A percentile compares a stretch with the other conserved stretches of the same genome.
phyloP scores from a whole-genome alignment of 2,329 filamentous ascomycete species.

The Colletotrichum falcatum region DNA sequence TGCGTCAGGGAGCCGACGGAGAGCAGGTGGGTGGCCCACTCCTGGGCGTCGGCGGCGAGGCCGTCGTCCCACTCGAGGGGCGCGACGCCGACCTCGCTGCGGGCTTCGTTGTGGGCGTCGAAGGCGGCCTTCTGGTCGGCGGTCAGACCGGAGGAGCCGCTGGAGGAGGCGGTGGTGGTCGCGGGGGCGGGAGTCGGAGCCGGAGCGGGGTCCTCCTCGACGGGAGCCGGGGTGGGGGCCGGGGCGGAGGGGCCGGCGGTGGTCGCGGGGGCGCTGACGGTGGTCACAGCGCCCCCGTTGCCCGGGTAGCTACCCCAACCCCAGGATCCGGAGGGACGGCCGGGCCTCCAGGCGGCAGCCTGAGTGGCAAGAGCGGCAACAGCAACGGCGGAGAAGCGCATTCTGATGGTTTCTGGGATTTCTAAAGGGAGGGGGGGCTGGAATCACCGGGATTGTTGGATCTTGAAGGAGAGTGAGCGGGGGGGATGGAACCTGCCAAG shows the following conservation, averaged over 20 bases:
- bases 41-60: constrained; percentile 46
- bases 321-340: constrained; percentile 26
- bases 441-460: constrained; percentile 36
- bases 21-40: constrained; percentile 37
- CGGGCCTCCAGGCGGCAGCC: constrained; percentile 31
- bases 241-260: constrained; percentile 10
- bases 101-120: constrained; percentile 40
- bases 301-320: constrained; percentile 19
- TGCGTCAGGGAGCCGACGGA: constrained; percentile 39
- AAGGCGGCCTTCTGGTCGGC: constrained; percentile 37
- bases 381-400: constrained; percentile 39
- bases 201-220: constrained; percentile 37
- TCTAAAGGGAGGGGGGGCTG: neutral
- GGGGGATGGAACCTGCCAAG: constrained; percentile 39
- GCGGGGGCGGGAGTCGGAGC: constrained; percentile 36
- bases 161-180: constrained; percentile 20
- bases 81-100: constrained; percentile 34
- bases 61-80: constrained; percentile 45
- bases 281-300: constrained; percentile 8
- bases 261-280: constrained; percentile 13
- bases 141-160: constrained; percentile 35
- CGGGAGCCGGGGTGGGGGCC: constrained; percentile 43
- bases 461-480: constrained; percentile 24
- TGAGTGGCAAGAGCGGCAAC: constrained; percentile 35
- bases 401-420: constrained; percentile 15